phyloP scores from a whole-genome alignment of 192 early-diverging fungal genomes.

The Pilaira anomala region DNA sequence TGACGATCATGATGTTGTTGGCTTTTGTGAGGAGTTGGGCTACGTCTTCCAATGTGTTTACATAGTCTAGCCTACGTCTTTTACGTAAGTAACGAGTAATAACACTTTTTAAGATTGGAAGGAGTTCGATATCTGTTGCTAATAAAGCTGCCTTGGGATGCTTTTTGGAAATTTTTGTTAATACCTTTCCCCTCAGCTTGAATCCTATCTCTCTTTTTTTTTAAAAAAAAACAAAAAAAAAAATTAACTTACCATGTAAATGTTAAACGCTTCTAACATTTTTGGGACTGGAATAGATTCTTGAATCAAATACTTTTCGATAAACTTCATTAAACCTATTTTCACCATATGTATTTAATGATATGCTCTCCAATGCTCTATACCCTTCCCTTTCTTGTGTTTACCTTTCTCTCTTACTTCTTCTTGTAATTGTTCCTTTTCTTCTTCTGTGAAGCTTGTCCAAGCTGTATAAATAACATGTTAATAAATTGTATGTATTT shows the following conservation, averaged over 20 bases:
- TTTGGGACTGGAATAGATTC: slow-evolving; percentile 48
- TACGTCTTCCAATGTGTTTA: slow-evolving; percentile 66
- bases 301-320: slow-evolving; percentile 60
- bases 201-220: no score
- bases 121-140: slow-evolving; percentile 54
- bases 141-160: slow-evolving; percentile 41
- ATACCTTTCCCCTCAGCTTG: no score
- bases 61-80: slow-evolving; percentile 44
- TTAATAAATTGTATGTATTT: neutral
- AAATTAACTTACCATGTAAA: slow-evolving; percentile 32
- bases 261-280: slow-evolving; percentile 63
- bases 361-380: neutral
- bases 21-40: slow-evolving; percentile 53
- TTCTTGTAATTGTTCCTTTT: slow-evolving; percentile 23
- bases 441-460: slow-evolving; percentile 31
- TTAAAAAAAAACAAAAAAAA: slow-evolving; percentile 6
- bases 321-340: slow-evolving; percentile 53
- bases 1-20: slow-evolving; percentile 84
- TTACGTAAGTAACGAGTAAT: slow-evolving; percentile 56
- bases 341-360: no score
- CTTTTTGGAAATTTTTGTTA: no score
- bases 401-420: slow-evolving; percentile 28
- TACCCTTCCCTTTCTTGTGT: neutral
- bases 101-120: slow-evolving; percentile 55
- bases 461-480: slow-evolving; percentile 6